Evolutionary conservation across 75 land plant genomes (phyloP), one percentile per base, ranked within the genome.

Genomic region (Cryptomeria japonica): DNA sequence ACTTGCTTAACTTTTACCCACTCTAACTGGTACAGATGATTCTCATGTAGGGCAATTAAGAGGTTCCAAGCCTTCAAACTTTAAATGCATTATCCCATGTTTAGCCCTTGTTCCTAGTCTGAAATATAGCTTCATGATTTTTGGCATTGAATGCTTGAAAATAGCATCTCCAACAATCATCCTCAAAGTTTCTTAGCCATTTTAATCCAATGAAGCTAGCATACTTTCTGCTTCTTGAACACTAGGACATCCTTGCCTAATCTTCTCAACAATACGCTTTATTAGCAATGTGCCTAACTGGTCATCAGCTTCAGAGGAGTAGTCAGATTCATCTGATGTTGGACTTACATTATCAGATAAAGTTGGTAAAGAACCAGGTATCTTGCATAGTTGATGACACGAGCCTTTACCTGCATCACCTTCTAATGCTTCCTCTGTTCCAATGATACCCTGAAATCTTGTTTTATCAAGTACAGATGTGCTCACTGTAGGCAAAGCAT

Each of bases 201-300:
- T 87, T 82, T 88, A 68, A 72, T 95, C 95, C 85, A 93, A 41
- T 22, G 88, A 86, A 19, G 90, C 87, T 15, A 94, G 88, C 86
- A 93, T 87, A 51, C 34, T 92, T 87, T 90, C 90, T 34, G 94
- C 98, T 86, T 96, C 89, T 53, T 89, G 64, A 34, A 96, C 84
- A 56, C 88, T 91, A 89, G 94, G 91, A 44, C 96, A 95, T 18
- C 98, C 95, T 84, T 92, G 88, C 86, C 91, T 93, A 32, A 89
- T 91, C 89, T 91, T 97, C 91, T 97, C 96, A 32, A 97, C 89
- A 61, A 97, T 92, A 72, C 96, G 93, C 88, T 92, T 87, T 78
- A 96, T 94, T 86, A 97, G 77, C 84, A 91, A 85, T 84, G 84
- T 89, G 64, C 92, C 93, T 42, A 89, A 85, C 75, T 86, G 86